These are phyloP conservation scores for Phytophthora cryptogea DNA, from an alignment of 352 stramenopile species.

Conservation along the genomic window DNA sequence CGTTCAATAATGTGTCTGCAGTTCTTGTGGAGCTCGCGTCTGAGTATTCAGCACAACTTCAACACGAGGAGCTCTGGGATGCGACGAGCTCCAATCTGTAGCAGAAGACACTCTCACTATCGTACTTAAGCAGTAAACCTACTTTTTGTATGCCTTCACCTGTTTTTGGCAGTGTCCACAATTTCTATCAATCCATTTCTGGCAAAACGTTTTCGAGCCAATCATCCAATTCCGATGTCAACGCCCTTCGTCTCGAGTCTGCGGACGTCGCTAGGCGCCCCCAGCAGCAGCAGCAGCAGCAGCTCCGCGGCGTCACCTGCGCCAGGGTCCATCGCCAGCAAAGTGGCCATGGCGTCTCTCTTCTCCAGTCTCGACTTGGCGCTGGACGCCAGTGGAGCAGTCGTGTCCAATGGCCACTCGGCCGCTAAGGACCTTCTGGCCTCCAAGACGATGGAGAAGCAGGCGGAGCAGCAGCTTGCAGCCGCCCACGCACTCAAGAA, in stretches of 20 bases:
- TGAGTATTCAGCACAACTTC: slow-evolving; percentile 19
- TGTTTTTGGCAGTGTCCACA: not conserved
- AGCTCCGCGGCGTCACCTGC: slow-evolving; percentile 7
- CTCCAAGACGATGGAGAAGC: slow-evolving; percentile 49
- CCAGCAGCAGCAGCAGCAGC: not conserved
- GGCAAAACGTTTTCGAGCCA: too few species aligned
- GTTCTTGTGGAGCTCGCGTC: slow-evolving; percentile 35
- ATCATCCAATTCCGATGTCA: slow-evolving; percentile 6
- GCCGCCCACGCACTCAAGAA: slow-evolving; percentile 35
- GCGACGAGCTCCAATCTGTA: slow-evolving; percentile 13
- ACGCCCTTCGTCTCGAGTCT: slow-evolving; percentile 53
- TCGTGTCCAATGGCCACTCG: slow-evolving; percentile 27
- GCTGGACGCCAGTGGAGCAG: slow-evolving; percentile 34
- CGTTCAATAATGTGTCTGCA: slow-evolving; percentile 7
- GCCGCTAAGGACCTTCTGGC: slow-evolving; percentile 59
- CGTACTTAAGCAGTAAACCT: not conserved
- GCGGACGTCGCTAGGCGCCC: slow-evolving; percentile 33
- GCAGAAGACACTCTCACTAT: slow-evolving; percentile 1
- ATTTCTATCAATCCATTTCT: not conserved
- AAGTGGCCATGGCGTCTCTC: slow-evolving; percentile 51
- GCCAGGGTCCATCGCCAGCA: slow-evolving; percentile 13
- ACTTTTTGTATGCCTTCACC: too few species aligned
- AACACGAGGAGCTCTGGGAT: slow-evolving; percentile 14
- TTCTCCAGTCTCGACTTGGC: slow-evolving; percentile 63
- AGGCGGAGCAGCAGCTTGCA: slow-evolving; percentile 35